phyloP scores from a whole-genome alignment of 1,139 yeast species.

The Kodamaea anthophila region DNA sequence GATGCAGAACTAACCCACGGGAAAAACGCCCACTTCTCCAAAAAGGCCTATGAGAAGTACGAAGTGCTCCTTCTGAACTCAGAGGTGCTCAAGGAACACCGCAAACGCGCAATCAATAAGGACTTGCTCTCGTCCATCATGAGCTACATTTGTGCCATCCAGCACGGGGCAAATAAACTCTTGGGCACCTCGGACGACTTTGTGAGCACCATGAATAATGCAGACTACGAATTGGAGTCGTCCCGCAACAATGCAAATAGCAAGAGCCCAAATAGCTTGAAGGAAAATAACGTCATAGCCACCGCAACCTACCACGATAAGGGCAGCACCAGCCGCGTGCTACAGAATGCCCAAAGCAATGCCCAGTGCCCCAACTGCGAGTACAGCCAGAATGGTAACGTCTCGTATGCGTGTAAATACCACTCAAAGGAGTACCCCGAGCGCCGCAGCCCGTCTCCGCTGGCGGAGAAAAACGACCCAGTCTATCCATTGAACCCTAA shows the following conservation, averaged over 20 bases:
- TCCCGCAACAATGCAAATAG: neutral
- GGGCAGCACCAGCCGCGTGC: neutral
- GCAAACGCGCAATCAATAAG: conserved; percentile 38
- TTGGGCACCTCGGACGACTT: conserved; percentile 28
- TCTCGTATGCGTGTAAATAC: conserved; percentile 1
- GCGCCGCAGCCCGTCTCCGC: no score
- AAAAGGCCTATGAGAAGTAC: conserved; percentile 39
- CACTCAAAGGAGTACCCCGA: no score
- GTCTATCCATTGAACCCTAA: no score
- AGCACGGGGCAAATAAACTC: conserved; percentile 23
- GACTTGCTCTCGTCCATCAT: conserved; percentile 39
- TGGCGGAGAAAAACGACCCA: no score
- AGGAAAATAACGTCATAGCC: conserved; percentile 1
- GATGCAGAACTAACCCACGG: conserved; percentile 43
- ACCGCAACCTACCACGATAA: no score
- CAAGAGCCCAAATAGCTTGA: neutral
- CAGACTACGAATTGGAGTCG: conserved; percentile 10
- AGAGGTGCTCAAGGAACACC: conserved; percentile 47
- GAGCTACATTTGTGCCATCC: conserved; percentile 36
- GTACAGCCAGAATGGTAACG: neutral
- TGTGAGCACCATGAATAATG: conserved; percentile 3
- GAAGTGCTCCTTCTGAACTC: conserved; percentile 44
- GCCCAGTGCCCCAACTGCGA: conserved; percentile 2
- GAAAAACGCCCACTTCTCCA: conserved; percentile 33
- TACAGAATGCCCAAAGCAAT: neutral